Evolutionary conservation across 1,284 basidiomycete species (phyloP).

Genomic region (Meira nashicola): DNA sequence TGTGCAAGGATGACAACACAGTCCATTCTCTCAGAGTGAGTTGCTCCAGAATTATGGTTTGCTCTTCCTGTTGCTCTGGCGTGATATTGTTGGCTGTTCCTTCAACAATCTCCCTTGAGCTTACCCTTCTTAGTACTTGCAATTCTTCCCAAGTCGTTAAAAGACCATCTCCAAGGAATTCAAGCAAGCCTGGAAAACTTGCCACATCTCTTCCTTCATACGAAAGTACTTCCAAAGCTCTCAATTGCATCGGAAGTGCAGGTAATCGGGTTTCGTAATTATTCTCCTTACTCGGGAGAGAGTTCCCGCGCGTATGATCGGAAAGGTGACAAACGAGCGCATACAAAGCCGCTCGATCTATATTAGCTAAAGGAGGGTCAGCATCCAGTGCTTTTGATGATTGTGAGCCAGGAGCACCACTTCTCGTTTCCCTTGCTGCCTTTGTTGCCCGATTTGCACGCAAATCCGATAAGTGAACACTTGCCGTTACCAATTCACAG

Average conservation of each 20-base stretch:
- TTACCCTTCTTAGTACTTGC: slow-evolving; percentile 25
- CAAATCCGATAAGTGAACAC: slow-evolving; percentile 31
- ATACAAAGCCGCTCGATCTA: slow-evolving; percentile 42
- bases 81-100: slow-evolving; percentile 8
- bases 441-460: slow-evolving; percentile 27
- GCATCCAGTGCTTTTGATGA: slow-evolving; percentile 36
- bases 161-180: slow-evolving; percentile 34
- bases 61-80: slow-evolving; percentile 11
- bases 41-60: slow-evolving; percentile 7
- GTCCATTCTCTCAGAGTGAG: slow-evolving; percentile 35
- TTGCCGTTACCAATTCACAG: slow-evolving; percentile 28
- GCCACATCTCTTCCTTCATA: slow-evolving; percentile 44
- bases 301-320: neutral
- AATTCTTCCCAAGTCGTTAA: slow-evolving; percentile 35
- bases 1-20: slow-evolving; percentile 30
- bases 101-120: neutral
- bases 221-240: slow-evolving; percentile 43
- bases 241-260: slow-evolving; percentile 32
- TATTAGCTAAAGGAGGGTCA: slow-evolving; percentile 36
- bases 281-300: slow-evolving; percentile 3
- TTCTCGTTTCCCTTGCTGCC: slow-evolving; percentile 33
- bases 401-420: slow-evolving; percentile 38
- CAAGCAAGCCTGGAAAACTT: slow-evolving; percentile 37
- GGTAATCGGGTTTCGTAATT: slow-evolving; percentile 7
- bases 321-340: slow-evolving; percentile 34